Base-by-base conservation (phyloP, 1,284 basidiomycete species). In the Puccinia horiana region DNA sequence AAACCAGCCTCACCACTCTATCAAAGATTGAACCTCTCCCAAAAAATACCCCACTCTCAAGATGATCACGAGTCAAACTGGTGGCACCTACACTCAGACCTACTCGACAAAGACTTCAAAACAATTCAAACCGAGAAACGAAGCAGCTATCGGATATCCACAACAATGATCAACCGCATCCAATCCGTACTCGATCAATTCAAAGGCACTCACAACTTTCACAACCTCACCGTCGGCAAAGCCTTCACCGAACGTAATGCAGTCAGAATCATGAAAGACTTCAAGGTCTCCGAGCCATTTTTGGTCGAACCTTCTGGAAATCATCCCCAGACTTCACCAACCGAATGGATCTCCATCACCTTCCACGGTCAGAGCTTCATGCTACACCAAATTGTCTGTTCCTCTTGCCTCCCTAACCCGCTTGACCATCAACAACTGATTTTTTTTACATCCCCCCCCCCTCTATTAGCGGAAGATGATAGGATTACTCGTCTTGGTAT, bases 301-400 rank as follows among this genome's bases (percentile, higher is more conserved):
- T 83, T 65, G 61, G 80, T 83, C 16, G 11, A 20, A 52, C 32
- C 3, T 26, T 52, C 29, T n/a, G n/a, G 52, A n/a, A 23, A 70
- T 6, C 35, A 11, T 32, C 47, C 23, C 47, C 44, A 49, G 9
- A 47, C 5, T 23, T 29, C 37, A 49, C 35, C 35, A 26, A 75
- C 73, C 32, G 96, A 99, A 86, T 99, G 96, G 96, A 91, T 99
- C 74, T 93, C 92, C 74, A 92, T 99, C 47, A 90, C 93, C 84
- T 92, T 98, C 86, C 95, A 98, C 85, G 97, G 96, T 0, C 97
- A 99, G 87, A 96, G 94, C 85, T 99, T 99, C 87, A 99, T 99
- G 97, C 88, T 99, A 82, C 96, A 99, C 87, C 96, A 99, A 86
- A 90, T 91, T 84, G 89, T 90, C 84, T 84, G 88, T 85, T 72